Evolutionary conservation across 352 stramenopile genomes (phyloP).

Genomic region (Hyaloperonospora brassicae): DNA sequence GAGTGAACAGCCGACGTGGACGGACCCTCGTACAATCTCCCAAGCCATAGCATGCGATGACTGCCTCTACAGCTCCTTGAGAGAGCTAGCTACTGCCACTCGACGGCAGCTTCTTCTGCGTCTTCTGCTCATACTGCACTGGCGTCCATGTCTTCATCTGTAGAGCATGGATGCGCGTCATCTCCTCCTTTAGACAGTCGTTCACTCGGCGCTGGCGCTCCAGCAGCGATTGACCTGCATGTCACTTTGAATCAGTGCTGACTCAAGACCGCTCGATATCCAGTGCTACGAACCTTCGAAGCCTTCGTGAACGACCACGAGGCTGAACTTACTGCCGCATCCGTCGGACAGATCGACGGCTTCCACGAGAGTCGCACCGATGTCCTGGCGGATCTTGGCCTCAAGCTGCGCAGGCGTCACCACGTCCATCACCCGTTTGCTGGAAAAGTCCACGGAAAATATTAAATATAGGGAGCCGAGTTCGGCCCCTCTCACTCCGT

Average conservation of each 20-base stretch:
- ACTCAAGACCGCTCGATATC: not conserved
- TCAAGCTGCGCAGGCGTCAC: conserved; percentile 49
- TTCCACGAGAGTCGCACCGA: conserved; percentile 60
- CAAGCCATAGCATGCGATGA: too few relatives aligned
- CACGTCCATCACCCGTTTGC: conserved; percentile 26
- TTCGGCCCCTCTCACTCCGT: too few relatives aligned
- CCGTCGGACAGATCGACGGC: conserved; percentile 74
- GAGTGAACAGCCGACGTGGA: not conserved
- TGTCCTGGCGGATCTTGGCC: conserved; percentile 49
- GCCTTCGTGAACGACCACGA: conserved; percentile 70
- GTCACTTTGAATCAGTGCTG: not conserved
- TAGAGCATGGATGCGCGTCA: conserved; percentile 77
- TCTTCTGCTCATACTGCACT: conserved; percentile 78
- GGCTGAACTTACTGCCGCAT: conserved; percentile 77
- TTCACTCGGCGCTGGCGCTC: conserved; percentile 75
- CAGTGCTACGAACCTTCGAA: conserved; percentile 54
- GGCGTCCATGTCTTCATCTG: conserved; percentile 85
- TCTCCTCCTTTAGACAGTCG: conserved; percentile 74
- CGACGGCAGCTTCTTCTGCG: conserved; percentile 41
- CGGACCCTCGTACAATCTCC: not conserved
- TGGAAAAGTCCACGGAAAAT: too few relatives aligned
- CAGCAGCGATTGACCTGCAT: conserved; percentile 55
- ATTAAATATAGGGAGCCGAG: too few relatives aligned
- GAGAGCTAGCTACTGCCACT: conserved; percentile 32
- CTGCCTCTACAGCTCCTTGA: conserved; percentile 39